Evolutionary conservation across 108 stramenopile genomes (phyloP), one percentile per base, ranked within the genome.

Genomic region (Thalassiosira profunda): DNA sequence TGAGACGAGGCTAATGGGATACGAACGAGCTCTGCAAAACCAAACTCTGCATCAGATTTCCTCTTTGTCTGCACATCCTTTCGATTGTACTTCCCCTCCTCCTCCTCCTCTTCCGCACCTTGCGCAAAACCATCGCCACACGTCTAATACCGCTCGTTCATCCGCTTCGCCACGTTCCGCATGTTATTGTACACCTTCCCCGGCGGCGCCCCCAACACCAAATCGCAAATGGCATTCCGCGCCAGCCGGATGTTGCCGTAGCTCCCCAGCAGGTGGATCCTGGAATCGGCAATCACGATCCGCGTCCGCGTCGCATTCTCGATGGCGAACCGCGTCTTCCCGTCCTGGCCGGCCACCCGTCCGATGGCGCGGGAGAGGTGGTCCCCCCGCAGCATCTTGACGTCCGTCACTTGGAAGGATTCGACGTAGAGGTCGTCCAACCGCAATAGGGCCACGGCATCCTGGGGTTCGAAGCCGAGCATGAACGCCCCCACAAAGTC

Each of bases 141-240:
- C 24, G 28, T n/a, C n/a, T 29, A 98, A 66, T 97, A 98, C 49
- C 98, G 90, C 72, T 98, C 97, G 65, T 80, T 96, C 96, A 99
- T 95, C 34, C 99, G 84, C 68, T 93, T 94, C 5, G 97, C 96
- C 10, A 99, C 98, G 72, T 96, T 97, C 29, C 98, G 86, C 98
- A 99, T 98, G 54, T 97, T 98, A 76, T 99, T 99, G 76, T 99
- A 99, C 12, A 99, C 98, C 77, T 98, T 99, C 29, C 99, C 99
- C n/a, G 99, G 99, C 11, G 98, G 98, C 18, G 99, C 98, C 41
- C 99, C 99, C 38, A 99, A 58, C 75, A 99, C 98, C 54, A 99
- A 86, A 74, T 95, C 88, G 68, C 99, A 99, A 72, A 99, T 96
- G 9, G 99, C 98, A 77, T 99, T 98, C 49, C 99, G 84, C 25